Evolutionary conservation across 768 basidiomycete genomes (phyloP), one percentile per base, ranked within the genome.

Genomic region (Lyophyllum atratum): DNA sequence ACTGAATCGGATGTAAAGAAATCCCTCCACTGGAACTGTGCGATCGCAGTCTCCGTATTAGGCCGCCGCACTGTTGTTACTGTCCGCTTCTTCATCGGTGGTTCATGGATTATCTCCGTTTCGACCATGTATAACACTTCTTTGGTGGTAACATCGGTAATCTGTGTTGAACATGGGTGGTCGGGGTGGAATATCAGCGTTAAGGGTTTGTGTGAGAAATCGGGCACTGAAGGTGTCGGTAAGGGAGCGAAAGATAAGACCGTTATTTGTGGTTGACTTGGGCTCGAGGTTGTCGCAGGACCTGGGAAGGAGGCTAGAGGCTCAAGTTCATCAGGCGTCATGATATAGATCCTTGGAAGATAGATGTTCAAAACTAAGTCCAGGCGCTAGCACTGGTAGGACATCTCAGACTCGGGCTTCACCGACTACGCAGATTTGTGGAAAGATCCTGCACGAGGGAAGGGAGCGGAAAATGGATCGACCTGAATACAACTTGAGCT

Each of bases 151-250:
- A 29, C 57, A n/a, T 62, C 60, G 14, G 43, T 59, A 4, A 62
- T 55, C 6, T 52, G 54, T 6, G 60, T 59, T 7, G 57, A 59
- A 51, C 60, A 58, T 25, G 60, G 60, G 34, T 62, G 53, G 45
- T 62, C 60, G 19, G 57, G 60, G 15, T 55, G 44, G 43, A 62
- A 55, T 25, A 48, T 26, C 19, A 62, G 42, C 10, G 49, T 54
- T 15, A 54, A 39, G 31, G 37, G 50, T 42, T 21, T n/a, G n/a
- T 11, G 22, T 43, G 51, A 19, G 19, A 44, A 54, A 11, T 31
- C 26, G 14, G 44, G 22, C 19, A 5, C 44, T 8, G 53, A 24
- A 15, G 31, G 43, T 4, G 26, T 17, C 3, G 44, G 53, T 17
- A 54, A 28, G 9, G 53, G 53, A 4, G 53, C 53, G 28, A 54